phyloP scores from a whole-genome alignment of 2,329 filamentous ascomycete species.

The Canariomyces notabilis region DNA sequence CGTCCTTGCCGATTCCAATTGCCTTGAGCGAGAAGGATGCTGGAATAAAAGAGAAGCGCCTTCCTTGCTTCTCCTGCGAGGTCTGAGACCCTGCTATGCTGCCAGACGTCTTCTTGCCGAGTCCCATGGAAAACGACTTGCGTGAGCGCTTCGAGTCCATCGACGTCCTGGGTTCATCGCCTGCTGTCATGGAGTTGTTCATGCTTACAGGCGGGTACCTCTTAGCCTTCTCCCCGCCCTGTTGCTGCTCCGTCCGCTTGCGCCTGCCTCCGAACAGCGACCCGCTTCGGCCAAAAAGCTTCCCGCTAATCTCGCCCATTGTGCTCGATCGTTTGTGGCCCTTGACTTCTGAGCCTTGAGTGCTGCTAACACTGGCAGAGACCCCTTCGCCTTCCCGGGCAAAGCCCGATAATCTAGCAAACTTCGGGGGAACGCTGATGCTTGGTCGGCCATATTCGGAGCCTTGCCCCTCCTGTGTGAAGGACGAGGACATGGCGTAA shows the following conservation, averaged over 20 bases:
- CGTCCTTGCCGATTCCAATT: constrained; percentile 56
- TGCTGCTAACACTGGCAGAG: constrained; percentile 25
- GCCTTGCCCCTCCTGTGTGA: constrained; percentile 51
- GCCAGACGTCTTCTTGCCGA: constrained; percentile 67
- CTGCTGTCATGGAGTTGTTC: constrained; percentile 62
- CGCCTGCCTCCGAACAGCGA: constrained; percentile 70
- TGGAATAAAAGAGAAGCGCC: constrained; percentile 68
- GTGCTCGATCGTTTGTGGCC: constrained; percentile 68
- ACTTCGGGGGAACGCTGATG: constrained; percentile 55
- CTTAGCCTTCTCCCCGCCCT: constrained; percentile 55
- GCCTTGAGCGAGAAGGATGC: constrained; percentile 59
- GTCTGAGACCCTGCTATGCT: constrained; percentile 55
- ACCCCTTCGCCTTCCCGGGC: constrained; percentile 46
- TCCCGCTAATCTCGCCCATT: constrained; percentile 76
- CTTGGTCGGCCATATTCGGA: constrained; percentile 54
- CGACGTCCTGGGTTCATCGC: constrained; percentile 56
- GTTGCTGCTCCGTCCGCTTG: constrained; percentile 43
- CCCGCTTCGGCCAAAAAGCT: constrained; percentile 76
- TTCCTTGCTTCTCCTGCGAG: constrained; percentile 52
- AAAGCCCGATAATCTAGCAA: constrained; percentile 54
- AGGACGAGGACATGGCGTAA: constrained; percentile 63
- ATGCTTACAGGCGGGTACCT: constrained; percentile 90
- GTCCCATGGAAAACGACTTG: constrained; percentile 64
- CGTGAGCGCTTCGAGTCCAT: constrained; percentile 64
- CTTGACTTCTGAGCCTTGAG: constrained; percentile 34